Conservation (phyloP, 768 basidiomycete species). For the Chalciporus pseudorubinellus region DNA sequence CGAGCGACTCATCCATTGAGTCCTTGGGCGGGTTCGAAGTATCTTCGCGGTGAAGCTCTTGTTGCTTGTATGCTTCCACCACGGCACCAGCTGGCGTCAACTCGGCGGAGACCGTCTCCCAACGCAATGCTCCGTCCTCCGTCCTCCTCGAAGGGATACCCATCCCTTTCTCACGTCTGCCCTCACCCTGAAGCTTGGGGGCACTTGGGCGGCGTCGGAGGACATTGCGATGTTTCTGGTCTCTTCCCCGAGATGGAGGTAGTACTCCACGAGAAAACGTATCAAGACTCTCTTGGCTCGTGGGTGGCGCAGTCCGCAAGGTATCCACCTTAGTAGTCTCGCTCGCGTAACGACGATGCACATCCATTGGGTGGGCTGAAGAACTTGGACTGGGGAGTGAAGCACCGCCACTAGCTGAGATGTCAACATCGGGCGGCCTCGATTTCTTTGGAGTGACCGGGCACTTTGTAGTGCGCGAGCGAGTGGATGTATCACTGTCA, state of each 20-base stretch:
- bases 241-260: constrained; percentile 4
- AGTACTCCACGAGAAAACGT: background rate
- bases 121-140: background rate
- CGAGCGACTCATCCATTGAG: too few species aligned
- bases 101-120: background rate
- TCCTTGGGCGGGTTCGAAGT: too few species aligned
- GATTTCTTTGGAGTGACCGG: constrained; percentile 20
- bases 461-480: constrained; percentile 14
- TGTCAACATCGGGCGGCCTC: constrained; percentile 23
- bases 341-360: constrained; percentile 22
- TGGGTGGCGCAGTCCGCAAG: background rate
- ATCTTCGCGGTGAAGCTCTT: constrained; percentile 28
- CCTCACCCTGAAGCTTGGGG: constrained; percentile 17
- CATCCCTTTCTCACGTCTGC: constrained; percentile 11
- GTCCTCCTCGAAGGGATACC: constrained; percentile 6
- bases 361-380: constrained; percentile 5
- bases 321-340: constrained; percentile 9
- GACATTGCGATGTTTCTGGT: constrained; percentile 29
- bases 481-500: constrained; percentile 9
- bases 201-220: constrained; percentile 32
- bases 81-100: constrained; percentile 49
- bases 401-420: constrained; percentile 8
- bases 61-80: constrained; percentile 48
- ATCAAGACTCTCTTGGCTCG: constrained; percentile 16
- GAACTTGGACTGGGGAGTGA: constrained; percentile 2